Evolutionary conservation across 2,329 filamentous ascomycete species (phyloP).

Genomic region (Mycocentrospora acerina): DNA sequence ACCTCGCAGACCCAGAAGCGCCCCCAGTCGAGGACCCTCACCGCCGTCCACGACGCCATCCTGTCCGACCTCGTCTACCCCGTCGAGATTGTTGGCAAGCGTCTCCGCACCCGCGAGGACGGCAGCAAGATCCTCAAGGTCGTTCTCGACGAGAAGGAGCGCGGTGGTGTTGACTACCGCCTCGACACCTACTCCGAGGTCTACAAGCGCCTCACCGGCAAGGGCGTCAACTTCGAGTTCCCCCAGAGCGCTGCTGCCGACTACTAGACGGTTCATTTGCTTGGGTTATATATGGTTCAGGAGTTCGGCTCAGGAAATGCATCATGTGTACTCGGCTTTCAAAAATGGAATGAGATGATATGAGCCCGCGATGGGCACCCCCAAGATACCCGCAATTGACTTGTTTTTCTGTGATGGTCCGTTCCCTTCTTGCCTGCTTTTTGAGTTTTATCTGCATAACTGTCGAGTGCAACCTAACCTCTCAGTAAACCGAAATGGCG

Average conservation of each 20-base stretch:
- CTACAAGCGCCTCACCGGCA: constrained; percentile 96
- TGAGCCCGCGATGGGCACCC: constrained; percentile 33
- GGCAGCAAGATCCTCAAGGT: constrained; percentile 98
- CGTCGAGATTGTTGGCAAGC: constrained; percentile 99
- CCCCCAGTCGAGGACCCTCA: constrained; percentile 94
- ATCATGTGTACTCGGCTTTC: constrained; percentile 41
- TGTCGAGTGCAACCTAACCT: neutral
- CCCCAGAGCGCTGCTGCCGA: constrained; percentile 77
- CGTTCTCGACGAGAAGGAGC: constrained; percentile 99
- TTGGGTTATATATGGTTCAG: constrained; percentile 33
- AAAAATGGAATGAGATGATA: constrained; percentile 42
- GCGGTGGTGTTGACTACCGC: constrained; percentile 97
- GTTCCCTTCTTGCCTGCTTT: too few species aligned
- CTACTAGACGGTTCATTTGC: constrained; percentile 64
- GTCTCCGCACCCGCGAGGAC: constrained; percentile 97
- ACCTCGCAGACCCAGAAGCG: constrained; percentile 98
- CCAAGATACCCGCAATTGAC: constrained; percentile 43
- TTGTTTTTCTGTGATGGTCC: constrained; percentile 31
- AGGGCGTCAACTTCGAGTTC: constrained; percentile 98
- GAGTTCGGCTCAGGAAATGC: constrained; percentile 43
- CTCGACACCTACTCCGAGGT: constrained; percentile 99
- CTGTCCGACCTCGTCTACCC: constrained; percentile 98
- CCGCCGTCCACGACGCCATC: constrained; percentile 98
- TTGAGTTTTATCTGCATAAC: neutral
- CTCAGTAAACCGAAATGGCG: too few species aligned